Percentiles rank a stretch among this genome's conserved stretches.
phyloP scores from a whole-genome alignment of 345 rosid species.

The Salix purpurea region DNA sequence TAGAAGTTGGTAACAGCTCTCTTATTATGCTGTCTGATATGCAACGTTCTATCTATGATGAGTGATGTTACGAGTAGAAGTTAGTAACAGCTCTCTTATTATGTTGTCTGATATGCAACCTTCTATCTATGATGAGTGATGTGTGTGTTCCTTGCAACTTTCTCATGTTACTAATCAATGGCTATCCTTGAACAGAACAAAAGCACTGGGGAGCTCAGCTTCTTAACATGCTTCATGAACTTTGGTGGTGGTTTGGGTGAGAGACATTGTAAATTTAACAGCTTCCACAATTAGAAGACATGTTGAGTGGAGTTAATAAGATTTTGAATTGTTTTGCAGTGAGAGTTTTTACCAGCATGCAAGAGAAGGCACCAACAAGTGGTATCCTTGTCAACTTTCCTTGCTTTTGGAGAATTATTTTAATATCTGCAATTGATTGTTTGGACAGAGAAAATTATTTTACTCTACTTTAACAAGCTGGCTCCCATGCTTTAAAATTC shows the following conservation, averaged over 20 bases:
- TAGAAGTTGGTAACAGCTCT: too few species aligned
- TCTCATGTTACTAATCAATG: background rate
- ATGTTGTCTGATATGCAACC: background rate
- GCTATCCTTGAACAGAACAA: slow-evolving; percentile 51
- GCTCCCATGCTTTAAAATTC: too few species aligned
- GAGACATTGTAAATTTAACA: slow-evolving; percentile 4
- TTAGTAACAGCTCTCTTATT: too few species aligned
- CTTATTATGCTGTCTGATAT: too few species aligned
- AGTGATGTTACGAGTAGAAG: too few species aligned
- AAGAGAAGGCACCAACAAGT: slow-evolving; percentile 79
- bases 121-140: background rate
- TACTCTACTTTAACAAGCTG: too few species aligned
- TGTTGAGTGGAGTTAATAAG: background rate
- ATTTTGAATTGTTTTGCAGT: slow-evolving; percentile 40
- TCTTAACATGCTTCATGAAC: slow-evolving; percentile 80
- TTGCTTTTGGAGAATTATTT: background rate
- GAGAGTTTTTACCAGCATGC: slow-evolving; percentile 87
- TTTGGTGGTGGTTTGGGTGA: slow-evolving; percentile 73
- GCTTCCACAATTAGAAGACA: background rate
- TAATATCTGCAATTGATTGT: background rate
- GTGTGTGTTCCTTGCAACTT: background rate
- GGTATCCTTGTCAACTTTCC: slow-evolving; percentile 56
- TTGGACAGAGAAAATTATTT: background rate
- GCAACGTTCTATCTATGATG: too few species aligned
- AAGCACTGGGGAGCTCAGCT: slow-evolving; percentile 91